phyloP scores from a whole-genome alignment of 805 yeast species.

The Myxozyma udenii region DNA sequence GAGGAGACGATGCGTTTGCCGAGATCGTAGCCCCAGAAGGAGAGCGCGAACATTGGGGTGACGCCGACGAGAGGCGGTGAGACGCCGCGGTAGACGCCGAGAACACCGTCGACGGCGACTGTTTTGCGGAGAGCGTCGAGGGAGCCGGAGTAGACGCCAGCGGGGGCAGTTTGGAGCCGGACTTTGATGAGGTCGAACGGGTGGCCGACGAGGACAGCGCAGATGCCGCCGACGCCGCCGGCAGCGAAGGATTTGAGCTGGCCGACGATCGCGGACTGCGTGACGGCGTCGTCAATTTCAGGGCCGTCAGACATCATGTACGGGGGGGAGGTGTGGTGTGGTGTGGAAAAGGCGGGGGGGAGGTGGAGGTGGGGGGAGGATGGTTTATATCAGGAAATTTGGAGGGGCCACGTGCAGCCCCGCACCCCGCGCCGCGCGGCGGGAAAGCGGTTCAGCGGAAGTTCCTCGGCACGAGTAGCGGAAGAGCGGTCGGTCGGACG shows the following conservation, averaged over 20 bases:
- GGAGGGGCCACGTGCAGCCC: no score
- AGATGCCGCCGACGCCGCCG: conserved; percentile 96
- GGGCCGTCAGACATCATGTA: conserved; percentile 32
- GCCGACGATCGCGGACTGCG: conserved; percentile 47
- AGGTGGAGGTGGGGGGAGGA: no score
- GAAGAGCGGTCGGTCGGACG: no score
- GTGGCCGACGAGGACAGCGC: conserved; percentile 89
- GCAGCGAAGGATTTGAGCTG: conserved; percentile 84
- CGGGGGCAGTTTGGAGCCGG: conserved; percentile 63
- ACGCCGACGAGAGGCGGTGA: conserved; percentile 93
- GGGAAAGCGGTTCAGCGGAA: no score
- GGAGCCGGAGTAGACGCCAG: conserved; percentile 61
- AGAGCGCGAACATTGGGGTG: conserved; percentile 97
- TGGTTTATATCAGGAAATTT: no score
- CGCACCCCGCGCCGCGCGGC: no score
- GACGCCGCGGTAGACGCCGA: conserved; percentile 90
- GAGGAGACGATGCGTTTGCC: conserved; percentile 73
- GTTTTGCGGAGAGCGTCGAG: conserved; percentile 67
- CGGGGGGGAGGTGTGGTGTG: neutral
- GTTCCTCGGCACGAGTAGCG: no score
- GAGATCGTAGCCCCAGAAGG: conserved; percentile 96
- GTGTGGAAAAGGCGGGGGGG: neutral
- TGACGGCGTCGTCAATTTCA: conserved; percentile 29
- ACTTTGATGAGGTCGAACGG: conserved; percentile 95
- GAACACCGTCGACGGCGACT: conserved; percentile 65